Base-by-base conservation (phyloP, 2,329 filamentous ascomycete genomes). In the Didymella segeticola region DNA sequence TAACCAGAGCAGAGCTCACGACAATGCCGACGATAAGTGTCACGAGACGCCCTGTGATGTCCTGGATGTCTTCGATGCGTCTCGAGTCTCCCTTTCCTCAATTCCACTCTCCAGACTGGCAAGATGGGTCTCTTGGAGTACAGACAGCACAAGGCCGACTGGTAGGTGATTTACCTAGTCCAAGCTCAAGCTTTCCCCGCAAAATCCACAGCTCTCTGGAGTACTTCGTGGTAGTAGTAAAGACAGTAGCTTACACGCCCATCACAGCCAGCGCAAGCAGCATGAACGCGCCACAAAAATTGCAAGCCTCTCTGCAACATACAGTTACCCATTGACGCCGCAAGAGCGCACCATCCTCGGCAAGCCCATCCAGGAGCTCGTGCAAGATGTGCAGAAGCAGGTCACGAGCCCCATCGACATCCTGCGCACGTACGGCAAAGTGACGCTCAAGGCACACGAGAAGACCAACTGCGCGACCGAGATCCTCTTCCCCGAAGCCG, bases 381-480 rank as follows among this genome's bases (percentile, higher is more conserved):
- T 96, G 5, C 77, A 86, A 57, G 85, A 89, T 77, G 89, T 96
- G 3, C 90, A 93, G 26, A 82, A 84, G n/a, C 83, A 86, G 37
- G 76, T 80, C 47, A 79, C 86, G 42, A 81, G 83, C 11, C 87
- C 93, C 0, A 72, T 88, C 20, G 86, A 91, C 57, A 84, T 97
- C 39, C 85, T 97, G n/a, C 86, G 82, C 55, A 86, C 91, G 10
- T 98, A 97, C 72, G 89, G 89, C 67, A 96, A 96, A 75, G 87
- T 93, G 17, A 89, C 93, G 0, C 72, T 96, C 46, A 88, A 87
- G 68, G 93, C 91, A 1, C 93, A 97, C 29, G 83, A 88, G 58
- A 89, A 89, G 76, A 96, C 92, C 2, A 97, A 97, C 73, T 96
- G 91, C 69, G 77, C 96, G 11, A 97, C 93, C 0, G 93, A 97